Evolutionary conservation across 2,329 filamentous ascomycete species (phyloP), one percentile per base, ranked within the genome.

Genomic region (Beauveria australis): DNA sequence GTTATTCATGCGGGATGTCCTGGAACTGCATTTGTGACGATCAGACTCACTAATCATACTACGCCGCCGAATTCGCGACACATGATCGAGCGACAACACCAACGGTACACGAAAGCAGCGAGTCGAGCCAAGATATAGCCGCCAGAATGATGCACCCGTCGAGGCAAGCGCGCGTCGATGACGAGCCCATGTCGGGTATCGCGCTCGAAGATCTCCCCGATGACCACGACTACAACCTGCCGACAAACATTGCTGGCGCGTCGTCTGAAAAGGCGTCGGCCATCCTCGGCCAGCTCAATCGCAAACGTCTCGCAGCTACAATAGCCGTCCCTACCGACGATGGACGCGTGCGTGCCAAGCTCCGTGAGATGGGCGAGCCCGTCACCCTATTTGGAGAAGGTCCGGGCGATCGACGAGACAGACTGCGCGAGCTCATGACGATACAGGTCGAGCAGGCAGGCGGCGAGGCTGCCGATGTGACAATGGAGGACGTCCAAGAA

Each of bases 291-390:
- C 92, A 97, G 72, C 94, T 99, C 74, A 89, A 92, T 69, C 89
- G 93, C 63, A 97, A 96, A 75, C 86, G 92, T 69, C 84, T 91
- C 69, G 92, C 92, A 12, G 92, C 92, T 19, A 89, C 89, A 12
- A 90, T 97, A 67, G 88, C 89, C 14, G 94, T 99, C 3, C 94
- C 93, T 0, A 99, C 95, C 59, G 92, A 97, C 72, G 94, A 99
- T 78, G 87, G 83, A 63, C 86, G 89, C 68, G 92, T 99, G 53
- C 89, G 92, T 63, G 80, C 86, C 43, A 86, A 85, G 66, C 81
- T 97, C 62, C 86, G 94, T 65, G 89, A 94, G 68, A 81, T 96
- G 64, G 91, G 90, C n/a, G 89, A 99, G 71, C 94, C 94, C 12
- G 86, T 97, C 60, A 99, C 93, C 0, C 80, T 97, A 0, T 99